Percentiles rank a stretch among this genome's conserved stretches.
Conservation (phyloP, 495 filamentous ascomycete genomes). For the Aspergillus nidulans region DNA sequence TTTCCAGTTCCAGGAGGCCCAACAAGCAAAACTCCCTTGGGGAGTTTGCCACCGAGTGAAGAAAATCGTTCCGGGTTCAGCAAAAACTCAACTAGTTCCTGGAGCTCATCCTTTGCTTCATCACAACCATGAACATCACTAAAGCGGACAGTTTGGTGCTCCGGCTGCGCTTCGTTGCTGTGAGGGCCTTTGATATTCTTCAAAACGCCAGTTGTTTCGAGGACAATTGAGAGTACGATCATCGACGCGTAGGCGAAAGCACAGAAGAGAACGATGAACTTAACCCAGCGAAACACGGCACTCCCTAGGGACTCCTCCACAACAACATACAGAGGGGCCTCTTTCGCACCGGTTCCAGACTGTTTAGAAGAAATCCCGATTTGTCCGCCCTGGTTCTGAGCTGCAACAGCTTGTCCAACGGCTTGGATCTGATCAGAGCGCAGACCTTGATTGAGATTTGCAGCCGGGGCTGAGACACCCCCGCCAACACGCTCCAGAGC, state of each 20-base stretch:
- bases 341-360: slow-evolving; percentile 63
- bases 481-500: slow-evolving; percentile 67
- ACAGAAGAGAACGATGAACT: slow-evolving; percentile 73
- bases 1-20: slow-evolving; percentile 97
- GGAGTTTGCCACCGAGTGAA: slow-evolving; percentile 87
- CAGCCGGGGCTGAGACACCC: slow-evolving; percentile 38
- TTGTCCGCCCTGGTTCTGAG: slow-evolving; percentile 64
- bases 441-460: slow-evolving; percentile 38
- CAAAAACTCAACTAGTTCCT: slow-evolving; percentile 94
- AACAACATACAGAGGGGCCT: slow-evolving; percentile 83
- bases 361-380: slow-evolving; percentile 40
- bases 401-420: slow-evolving; percentile 81
- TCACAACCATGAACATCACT: slow-evolving; percentile 95
- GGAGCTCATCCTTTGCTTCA: slow-evolving; percentile 95
- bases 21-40: slow-evolving; percentile 92
- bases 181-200: slow-evolving; percentile 69
- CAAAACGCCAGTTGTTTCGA: slow-evolving; percentile 72
- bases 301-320: slow-evolving; percentile 85
- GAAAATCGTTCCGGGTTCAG: slow-evolving; percentile 89
- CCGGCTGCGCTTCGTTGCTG: slow-evolving; percentile 78
- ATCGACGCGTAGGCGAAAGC: slow-evolving; percentile 70
- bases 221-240: slow-evolving; percentile 67
- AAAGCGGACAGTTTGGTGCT: slow-evolving; percentile 88
- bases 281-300: slow-evolving; percentile 82
- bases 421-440: slow-evolving; percentile 68